Percentiles rank a stretch among this genome's conserved stretches.
Conservation (phyloP, 352 stramenopile genomes). For the Phytopythium helicoides region DNA sequence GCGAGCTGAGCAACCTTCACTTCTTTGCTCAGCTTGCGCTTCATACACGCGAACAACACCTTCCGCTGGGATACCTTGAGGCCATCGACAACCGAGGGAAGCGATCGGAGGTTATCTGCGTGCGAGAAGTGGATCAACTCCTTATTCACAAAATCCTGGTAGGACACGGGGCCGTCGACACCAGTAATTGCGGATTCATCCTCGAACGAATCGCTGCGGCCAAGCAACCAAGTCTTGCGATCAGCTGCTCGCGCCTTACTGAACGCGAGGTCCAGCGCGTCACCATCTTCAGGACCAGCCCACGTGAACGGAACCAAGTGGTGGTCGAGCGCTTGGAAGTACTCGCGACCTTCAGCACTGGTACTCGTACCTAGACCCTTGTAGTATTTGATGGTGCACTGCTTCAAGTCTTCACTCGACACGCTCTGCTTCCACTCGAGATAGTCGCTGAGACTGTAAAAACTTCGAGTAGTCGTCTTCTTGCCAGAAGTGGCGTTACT, state of each 20-base stretch:
- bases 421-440: conserved; percentile 91
- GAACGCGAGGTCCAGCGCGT: conserved; percentile 99
- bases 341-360: conserved; percentile 96
- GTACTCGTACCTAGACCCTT: conserved; percentile 99
- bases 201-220: conserved; percentile 80
- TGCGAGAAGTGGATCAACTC: conserved; percentile 99
- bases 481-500: conserved; percentile 15
- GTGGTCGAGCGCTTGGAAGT: conserved; percentile 95
- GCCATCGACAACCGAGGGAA: conserved; percentile 96
- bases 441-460: conserved; percentile 98
- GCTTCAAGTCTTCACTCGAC: conserved; percentile 56
- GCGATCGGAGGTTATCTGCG: conserved; percentile 95
- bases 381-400: conserved; percentile 99
- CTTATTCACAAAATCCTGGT: conserved; percentile 97
- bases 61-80: conserved; percentile 98
- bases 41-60: conserved; percentile 97
- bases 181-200: conserved; percentile 93
- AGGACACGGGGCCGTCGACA: conserved; percentile 78
- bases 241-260: conserved; percentile 95
- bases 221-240: conserved; percentile 96
- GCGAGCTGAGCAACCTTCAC: conserved; percentile 99
- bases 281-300: conserved; percentile 66
- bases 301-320: conserved; percentile 94
- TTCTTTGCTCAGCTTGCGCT: conserved; percentile 98
- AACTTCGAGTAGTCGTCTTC: conserved; percentile 54